Percentiles rank a stretch among this genome's conserved stretches.
Conservation (phyloP, 1,139 yeast species). For the Scheffersomyces insectosa region DNA sequence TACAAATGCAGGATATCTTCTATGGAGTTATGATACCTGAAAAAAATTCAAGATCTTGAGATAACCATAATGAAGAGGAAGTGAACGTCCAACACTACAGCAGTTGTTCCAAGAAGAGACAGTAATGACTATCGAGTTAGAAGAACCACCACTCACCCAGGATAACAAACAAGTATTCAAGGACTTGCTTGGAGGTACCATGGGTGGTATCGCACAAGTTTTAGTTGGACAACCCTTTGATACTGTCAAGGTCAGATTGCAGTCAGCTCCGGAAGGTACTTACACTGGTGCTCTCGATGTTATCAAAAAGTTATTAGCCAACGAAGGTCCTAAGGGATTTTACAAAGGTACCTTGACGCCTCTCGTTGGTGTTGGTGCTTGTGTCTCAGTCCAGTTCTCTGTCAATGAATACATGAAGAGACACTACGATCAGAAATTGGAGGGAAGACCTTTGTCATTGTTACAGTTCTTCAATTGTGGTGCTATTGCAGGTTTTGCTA, state of each 20-base stretch:
- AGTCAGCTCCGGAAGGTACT: conserved; percentile 78
- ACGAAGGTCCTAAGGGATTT: conserved; percentile 80
- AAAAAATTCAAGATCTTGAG: too few species aligned
- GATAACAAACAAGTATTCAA: conserved; percentile 61
- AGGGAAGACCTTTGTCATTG: conserved; percentile 44
- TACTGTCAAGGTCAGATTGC: conserved; percentile 88
- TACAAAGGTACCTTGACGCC: conserved; percentile 88
- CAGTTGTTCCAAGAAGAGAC: not conserved
- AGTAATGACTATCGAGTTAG: conserved; percentile 44
- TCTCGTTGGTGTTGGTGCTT: conserved; percentile 89
- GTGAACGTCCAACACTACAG: too few species aligned
- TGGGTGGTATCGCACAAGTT: conserved; percentile 94
- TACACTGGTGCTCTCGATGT: conserved; percentile 78
- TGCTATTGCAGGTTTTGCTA: conserved; percentile 85
- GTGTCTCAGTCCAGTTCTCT: conserved; percentile 79
- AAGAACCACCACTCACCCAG: conserved; percentile 44
- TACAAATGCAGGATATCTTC: too few species aligned
- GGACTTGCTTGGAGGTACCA: conserved; percentile 86
- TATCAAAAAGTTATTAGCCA: conserved; percentile 61
- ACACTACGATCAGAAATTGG: conserved; percentile 45
- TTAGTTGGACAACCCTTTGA: conserved; percentile 96
- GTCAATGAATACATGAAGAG: conserved; percentile 95
- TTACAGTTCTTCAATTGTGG: conserved; percentile 78
- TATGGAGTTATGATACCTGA: too few species aligned
- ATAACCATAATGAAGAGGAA: too few species aligned